These are phyloP conservation scores for Pythium brassicae DNA, from an alignment of 352 stramenopile species.

Conservation along the genomic window DNA sequence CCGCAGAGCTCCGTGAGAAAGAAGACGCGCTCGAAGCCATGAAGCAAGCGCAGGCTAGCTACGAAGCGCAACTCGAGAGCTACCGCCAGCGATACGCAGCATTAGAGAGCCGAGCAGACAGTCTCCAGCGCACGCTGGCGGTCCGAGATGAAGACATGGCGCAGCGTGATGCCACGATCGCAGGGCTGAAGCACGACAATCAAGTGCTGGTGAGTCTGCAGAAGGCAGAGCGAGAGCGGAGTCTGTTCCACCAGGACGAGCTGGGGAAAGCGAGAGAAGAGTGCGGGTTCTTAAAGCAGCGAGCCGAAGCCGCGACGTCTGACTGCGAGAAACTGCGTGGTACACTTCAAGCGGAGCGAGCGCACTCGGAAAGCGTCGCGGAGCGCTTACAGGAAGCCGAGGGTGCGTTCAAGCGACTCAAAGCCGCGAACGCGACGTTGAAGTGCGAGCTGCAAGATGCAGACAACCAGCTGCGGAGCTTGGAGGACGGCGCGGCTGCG, in stretches of 20 bases:
- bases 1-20: neutral
- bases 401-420: slow-evolving; percentile 5
- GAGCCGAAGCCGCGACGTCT: slow-evolving; percentile 15
- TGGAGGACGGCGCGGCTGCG: slow-evolving; percentile 5
- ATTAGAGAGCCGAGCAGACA: slow-evolving; percentile 13
- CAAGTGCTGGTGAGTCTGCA: slow-evolving; percentile 30
- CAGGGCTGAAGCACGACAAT: slow-evolving; percentile 36
- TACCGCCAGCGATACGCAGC: slow-evolving; percentile 5
- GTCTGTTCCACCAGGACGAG: slow-evolving; percentile 17
- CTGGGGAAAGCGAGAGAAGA: slow-evolving; percentile 24
- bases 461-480: slow-evolving; percentile 1
- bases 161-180: slow-evolving; percentile 24
- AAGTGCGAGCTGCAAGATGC: slow-evolving; percentile 17
- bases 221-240: slow-evolving; percentile 24
- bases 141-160: slow-evolving; percentile 23
- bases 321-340: slow-evolving; percentile 20
- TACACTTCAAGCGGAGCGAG: slow-evolving; percentile 8
- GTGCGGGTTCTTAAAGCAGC: slow-evolving; percentile 16
- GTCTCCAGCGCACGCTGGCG: slow-evolving; percentile 23
- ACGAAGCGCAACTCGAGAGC: neutral
- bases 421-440: slow-evolving; percentile 4
- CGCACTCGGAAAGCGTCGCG: neutral
- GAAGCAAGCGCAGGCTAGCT: neutral
- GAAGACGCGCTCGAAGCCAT: neutral
- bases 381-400: slow-evolving; percentile 5